Percentiles rank a stretch among this genome's conserved stretches.
phyloP scores from a whole-genome alignment of 495 filamentous ascomycete species.

The Sphaerosporella brunnea region DNA sequence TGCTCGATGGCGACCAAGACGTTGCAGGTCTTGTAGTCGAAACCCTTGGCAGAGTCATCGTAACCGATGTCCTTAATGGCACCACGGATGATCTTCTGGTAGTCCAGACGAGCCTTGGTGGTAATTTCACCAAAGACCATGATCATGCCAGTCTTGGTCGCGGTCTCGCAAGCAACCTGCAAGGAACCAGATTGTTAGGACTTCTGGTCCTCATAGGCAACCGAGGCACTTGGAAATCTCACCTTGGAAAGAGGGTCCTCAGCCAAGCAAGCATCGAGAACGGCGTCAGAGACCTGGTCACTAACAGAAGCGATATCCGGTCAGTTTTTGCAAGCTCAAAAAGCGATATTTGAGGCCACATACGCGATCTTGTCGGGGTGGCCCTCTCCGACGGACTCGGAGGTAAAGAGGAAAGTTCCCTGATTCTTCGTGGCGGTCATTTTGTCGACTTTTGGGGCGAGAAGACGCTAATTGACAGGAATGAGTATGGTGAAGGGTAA shows the following conservation, averaged over 20 bases:
- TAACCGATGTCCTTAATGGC: slow-evolving; percentile 98
- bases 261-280: slow-evolving; percentile 90
- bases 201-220: neutral
- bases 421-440: slow-evolving; percentile 15
- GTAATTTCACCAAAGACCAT: slow-evolving; percentile 99
- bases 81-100: slow-evolving; percentile 89
- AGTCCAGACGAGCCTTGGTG: slow-evolving; percentile 86
- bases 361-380: slow-evolving; percentile 94
- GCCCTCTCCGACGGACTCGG: slow-evolving; percentile 94
- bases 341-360: slow-evolving; percentile 24
- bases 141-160: slow-evolving; percentile 98
- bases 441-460: neutral
- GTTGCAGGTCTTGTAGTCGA: slow-evolving; percentile 99
- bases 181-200: neutral
- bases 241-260: slow-evolving; percentile 94
- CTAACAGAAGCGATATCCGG: slow-evolving; percentile 26
- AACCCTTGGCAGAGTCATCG: slow-evolving; percentile 89
- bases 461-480: neutral
- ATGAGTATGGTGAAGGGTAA: too few relatives aligned
- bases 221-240: slow-evolving; percentile 4
- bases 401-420: slow-evolving; percentile 94
- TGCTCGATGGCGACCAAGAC: slow-evolving; percentile 97
- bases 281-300: slow-evolving; percentile 94
- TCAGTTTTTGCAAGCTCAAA: too few relatives aligned
- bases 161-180: slow-evolving; percentile 85